These are phyloP conservation scores for Mrakiaceae sp. DNA, from an alignment of 1,284 basidiomycete species.

Conservation along the genomic window DNA sequence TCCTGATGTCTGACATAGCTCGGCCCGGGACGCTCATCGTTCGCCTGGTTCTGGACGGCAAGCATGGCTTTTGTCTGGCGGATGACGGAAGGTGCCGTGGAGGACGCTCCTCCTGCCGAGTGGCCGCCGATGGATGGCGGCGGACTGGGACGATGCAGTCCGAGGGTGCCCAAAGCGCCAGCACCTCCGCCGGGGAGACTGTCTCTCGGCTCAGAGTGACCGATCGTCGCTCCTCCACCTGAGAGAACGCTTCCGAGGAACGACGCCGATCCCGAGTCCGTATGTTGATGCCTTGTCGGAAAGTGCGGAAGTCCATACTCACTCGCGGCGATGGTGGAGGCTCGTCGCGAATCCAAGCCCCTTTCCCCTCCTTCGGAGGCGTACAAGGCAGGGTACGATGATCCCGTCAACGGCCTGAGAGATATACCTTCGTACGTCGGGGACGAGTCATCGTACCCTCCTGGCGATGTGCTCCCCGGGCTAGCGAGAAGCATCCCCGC, in stretches of 20 bases:
- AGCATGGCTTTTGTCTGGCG: slow-evolving; percentile 14
- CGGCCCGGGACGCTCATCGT: slow-evolving; percentile 8
- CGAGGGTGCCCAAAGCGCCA: background rate
- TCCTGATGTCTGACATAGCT: slow-evolving; percentile 7
- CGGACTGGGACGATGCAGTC: background rate
- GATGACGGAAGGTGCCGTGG: slow-evolving; percentile 2
- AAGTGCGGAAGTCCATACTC: too few relatives aligned
- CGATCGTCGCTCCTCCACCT: background rate
- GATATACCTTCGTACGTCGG: too few relatives aligned
- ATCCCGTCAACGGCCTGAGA: too few relatives aligned
- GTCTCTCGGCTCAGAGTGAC: background rate
- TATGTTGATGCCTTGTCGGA: too few relatives aligned
- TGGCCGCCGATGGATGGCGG: background rate
- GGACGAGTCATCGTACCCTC: too few relatives aligned
- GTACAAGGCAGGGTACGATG: too few relatives aligned
- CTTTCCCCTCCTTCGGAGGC: too few relatives aligned
- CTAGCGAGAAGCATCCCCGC: background rate
- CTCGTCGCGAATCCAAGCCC: too few relatives aligned
- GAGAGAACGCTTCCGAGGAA: background rate
- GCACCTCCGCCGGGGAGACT: background rate
- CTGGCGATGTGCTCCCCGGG: background rate
- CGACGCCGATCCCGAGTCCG: background rate
- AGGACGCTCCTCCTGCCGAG: background rate
- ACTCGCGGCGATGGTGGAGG: too few relatives aligned
- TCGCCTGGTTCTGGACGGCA: slow-evolving; percentile 10